These are phyloP conservation scores for Blastomyces silverae DNA, from an alignment of 2,329 filamentous ascomycete genomes.

Conservation along the genomic window DNA sequence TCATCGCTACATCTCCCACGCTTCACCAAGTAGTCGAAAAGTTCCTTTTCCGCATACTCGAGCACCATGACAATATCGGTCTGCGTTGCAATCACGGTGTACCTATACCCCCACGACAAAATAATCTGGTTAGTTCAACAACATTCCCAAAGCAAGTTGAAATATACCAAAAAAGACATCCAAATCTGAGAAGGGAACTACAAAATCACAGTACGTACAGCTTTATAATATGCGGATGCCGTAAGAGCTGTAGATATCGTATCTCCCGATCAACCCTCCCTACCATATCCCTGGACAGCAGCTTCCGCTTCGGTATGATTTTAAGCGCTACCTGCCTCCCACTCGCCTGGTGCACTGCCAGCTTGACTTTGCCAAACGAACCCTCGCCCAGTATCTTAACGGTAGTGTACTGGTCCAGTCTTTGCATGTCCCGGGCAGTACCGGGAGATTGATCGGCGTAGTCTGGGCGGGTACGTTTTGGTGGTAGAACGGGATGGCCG, in stretches of 20 bases:
- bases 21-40: slow-evolving; percentile 97
- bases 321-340: slow-evolving; percentile 95
- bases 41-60: slow-evolving; percentile 90
- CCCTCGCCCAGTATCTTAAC: slow-evolving; percentile 89
- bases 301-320: slow-evolving; percentile 92
- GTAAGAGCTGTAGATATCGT: slow-evolving; percentile 88
- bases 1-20: slow-evolving; percentile 85
- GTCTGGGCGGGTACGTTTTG: slow-evolving; percentile 20
- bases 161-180: background rate
- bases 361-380: slow-evolving; percentile 97
- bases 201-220: slow-evolving; percentile 54
- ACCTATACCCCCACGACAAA: slow-evolving; percentile 46
- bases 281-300: slow-evolving; percentile 96
- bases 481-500: slow-evolving; percentile 21
- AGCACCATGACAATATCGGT: slow-evolving; percentile 98
- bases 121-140: slow-evolving; percentile 21
- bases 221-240: slow-evolving; percentile 98
- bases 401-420: slow-evolving; percentile 86
- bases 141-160: background rate
- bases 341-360: slow-evolving; percentile 85
- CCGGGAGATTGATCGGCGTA: slow-evolving; percentile 37
- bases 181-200: background rate
- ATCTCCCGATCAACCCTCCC: slow-evolving; percentile 96
- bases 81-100: slow-evolving; percentile 91
- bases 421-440: slow-evolving; percentile 60